Evolutionary conservation across 176 grass and related monocot genomes (phyloP).

Genomic region (Puccinellia tenuiflora): DNA sequence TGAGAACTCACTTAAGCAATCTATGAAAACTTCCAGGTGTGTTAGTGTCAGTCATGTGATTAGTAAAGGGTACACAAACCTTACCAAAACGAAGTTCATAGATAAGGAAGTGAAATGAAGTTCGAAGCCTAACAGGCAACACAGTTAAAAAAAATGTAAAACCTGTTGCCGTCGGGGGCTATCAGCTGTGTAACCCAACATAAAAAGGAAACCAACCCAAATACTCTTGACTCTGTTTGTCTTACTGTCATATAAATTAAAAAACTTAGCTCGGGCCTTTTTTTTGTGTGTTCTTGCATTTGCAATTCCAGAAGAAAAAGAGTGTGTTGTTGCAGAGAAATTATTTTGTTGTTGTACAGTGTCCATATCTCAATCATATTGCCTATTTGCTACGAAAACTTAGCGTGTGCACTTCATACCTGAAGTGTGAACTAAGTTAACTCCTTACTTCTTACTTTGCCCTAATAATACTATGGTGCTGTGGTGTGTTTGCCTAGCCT

Average conservation of each 20-base stretch:
- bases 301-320: not conserved
- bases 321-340: not conserved
- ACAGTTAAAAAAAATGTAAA: not conserved
- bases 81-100: not conserved
- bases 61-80: not conserved
- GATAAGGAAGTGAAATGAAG: not conserved
- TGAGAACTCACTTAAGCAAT: not conserved
- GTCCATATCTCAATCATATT: not conserved
- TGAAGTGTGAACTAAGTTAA: not conserved
- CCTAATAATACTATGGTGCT: not conserved
- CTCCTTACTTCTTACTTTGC: not conserved
- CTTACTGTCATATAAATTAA: not conserved
- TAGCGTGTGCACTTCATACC: not conserved
- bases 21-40: not conserved
- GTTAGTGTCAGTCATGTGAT: not conserved
- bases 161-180: not conserved
- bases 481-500: not conserved
- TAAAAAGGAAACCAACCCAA: not conserved
- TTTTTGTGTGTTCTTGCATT: not conserved
- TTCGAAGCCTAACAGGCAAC: not conserved
- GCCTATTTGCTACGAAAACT: not conserved
- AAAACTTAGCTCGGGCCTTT: not conserved
- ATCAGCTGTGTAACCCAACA: not conserved
- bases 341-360: not conserved
- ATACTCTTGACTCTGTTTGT: not conserved